phyloP scores from a whole-genome alignment of 1,139 yeast genomes.

The Suhomyces wounanorum region DNA sequence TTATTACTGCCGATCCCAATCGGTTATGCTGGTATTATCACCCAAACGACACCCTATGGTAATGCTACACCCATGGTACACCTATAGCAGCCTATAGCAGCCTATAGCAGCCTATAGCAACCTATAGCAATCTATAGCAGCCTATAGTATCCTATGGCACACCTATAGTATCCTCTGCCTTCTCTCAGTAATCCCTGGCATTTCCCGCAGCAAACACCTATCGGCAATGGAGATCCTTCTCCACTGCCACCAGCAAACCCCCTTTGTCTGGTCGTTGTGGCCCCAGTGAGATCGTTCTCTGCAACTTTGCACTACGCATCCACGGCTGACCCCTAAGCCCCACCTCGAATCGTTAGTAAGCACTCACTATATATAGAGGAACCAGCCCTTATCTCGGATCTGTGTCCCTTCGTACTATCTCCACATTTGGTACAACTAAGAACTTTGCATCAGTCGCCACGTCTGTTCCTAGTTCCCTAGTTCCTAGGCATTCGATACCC shows the following conservation, averaged over 20 bases:
- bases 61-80: too few relatives aligned
- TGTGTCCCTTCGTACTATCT: neutral
- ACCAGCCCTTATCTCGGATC: neutral
- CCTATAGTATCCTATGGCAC: too few relatives aligned
- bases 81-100: too few relatives aligned
- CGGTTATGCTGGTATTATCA: neutral
- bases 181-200: too few relatives aligned
- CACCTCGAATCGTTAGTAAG: neutral
- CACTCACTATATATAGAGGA: neutral
- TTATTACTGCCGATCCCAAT: neutral
- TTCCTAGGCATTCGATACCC: too few relatives aligned
- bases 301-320: neutral
- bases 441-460: neutral
- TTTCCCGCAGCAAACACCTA: too few relatives aligned
- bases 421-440: neutral
- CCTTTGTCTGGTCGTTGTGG: neutral
- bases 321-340: slow-evolving; percentile 2
- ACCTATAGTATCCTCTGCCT: too few relatives aligned
- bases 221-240: neutral
- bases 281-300: neutral
- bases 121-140: too few relatives aligned
- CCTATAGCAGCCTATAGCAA: too few relatives aligned
- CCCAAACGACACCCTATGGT: too few relatives aligned
- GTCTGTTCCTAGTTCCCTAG: too few relatives aligned
- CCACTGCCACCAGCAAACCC: neutral